Base-by-base conservation (phyloP, 2,329 filamentous ascomycete species). In the Botryotinia narcissicola region DNA sequence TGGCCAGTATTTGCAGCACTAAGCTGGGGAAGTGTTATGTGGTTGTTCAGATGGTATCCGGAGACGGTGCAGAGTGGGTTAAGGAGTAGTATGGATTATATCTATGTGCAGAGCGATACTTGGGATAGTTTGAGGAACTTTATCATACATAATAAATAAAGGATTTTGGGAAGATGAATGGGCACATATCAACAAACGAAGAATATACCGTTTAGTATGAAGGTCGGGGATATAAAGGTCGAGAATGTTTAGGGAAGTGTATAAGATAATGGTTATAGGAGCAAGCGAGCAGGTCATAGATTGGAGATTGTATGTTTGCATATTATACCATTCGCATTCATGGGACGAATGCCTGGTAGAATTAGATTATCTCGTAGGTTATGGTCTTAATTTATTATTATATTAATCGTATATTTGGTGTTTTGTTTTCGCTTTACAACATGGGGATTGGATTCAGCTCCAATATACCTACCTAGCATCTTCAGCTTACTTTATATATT, bases 11-110 rank as follows among this genome's bases (percentile, higher is more conserved):
- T 99, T 84, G 95, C 96, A 60, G 93, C 92, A 78, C 80, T 95
- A 76, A 97, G 92, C 80, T 99, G 96, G 96, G 96, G 92, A 7
- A 86, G 90, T 80, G 94, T 99, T 76, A 99, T 99, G 96, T 94
- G 95, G 84, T 84, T 99, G 75, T 99, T 98, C 86, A 89, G 93
- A 79, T 93, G 92, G 88, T 91, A 98, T 84, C 94, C 96, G 8
- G 93, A 97, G 79, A 93, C 93, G 73, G 88, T 99, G 81, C 96
- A 98, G 87, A 90, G 91, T 74, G 98, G 95, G 82, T 84, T 99
- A 86, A 89, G 94, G 82, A 95, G 91, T 84, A 98, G 94, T 85
- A 99, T 99, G 96, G 93, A 90, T 79, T 99, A 99, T 81, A 97
- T 99, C 86, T 99, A 95, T 82, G 87, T 90, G 74, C 92, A 98